Evolutionary conservation across 108 stramenopile species (phyloP).

Genomic region (Thalassiosira profunda): DNA sequence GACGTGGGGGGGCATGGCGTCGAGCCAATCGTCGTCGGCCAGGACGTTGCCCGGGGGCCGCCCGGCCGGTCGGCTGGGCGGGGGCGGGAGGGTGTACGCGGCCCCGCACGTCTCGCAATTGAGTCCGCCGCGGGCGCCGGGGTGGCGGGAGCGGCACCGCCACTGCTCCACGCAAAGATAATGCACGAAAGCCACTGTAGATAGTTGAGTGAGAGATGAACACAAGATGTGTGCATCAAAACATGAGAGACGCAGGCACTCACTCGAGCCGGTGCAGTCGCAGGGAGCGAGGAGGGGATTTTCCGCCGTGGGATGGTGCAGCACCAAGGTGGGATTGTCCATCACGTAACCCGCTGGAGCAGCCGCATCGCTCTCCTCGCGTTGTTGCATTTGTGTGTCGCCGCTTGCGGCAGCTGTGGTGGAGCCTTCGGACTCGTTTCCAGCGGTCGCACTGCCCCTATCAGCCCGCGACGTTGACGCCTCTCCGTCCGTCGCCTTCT

Average conservation of each 20-base stretch:
- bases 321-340: slow-evolving; percentile 17
- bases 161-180: slow-evolving; percentile 92
- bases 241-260: too few species aligned
- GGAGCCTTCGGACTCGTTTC: not conserved
- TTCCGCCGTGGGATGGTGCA: slow-evolving; percentile 68
- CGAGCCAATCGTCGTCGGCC: slow-evolving; percentile 83
- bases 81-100: slow-evolving; percentile 88
- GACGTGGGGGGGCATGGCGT: slow-evolving; percentile 94
- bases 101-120: slow-evolving; percentile 87
- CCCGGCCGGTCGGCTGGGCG: slow-evolving; percentile 67
- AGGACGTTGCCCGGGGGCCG: slow-evolving; percentile 29
- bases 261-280: slow-evolving; percentile 89
- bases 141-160: slow-evolving; percentile 90
- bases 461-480: slow-evolving; percentile 48
- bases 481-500: slow-evolving; percentile 10
- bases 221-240: too few species aligned
- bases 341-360: too few species aligned
- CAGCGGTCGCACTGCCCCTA: not conserved
- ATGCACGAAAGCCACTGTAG: slow-evolving; percentile 94
- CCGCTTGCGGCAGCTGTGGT: not conserved
- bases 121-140: slow-evolving; percentile 72
- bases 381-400: not conserved
- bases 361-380: not conserved
- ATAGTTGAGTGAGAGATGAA: too few species aligned
- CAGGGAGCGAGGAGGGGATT: slow-evolving; percentile 92